Percentiles rank a stretch among this genome's conserved stretches.
These are phyloP conservation scores for Saturnispora saitoi DNA, from an alignment of 805 yeast genomes.

Conservation along the genomic window DNA sequence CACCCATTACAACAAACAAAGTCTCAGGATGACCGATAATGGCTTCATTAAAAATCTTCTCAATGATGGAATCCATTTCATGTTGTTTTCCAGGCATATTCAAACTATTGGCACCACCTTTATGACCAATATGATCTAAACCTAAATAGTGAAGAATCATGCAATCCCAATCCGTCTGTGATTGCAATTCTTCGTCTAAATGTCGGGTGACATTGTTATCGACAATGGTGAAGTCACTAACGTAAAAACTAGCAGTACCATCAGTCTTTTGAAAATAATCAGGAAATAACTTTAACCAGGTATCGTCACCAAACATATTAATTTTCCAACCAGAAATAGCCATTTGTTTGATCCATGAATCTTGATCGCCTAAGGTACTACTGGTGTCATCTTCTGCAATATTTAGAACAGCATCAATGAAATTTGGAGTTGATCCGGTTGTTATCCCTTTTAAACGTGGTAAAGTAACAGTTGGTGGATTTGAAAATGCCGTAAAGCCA, in stretches of 20 bases:
- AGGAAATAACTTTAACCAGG: slow-evolving; percentile 92
- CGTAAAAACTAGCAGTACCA: slow-evolving; percentile 91
- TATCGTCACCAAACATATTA: slow-evolving; percentile 94
- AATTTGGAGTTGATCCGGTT: slow-evolving; percentile 91
- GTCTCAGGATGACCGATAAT: slow-evolving; percentile 35
- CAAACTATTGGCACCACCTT: slow-evolving; percentile 79
- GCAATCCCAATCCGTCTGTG: slow-evolving; percentile 61
- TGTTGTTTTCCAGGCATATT: slow-evolving; percentile 74
- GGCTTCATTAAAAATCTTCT: slow-evolving; percentile 35
- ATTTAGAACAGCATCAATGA: slow-evolving; percentile 87
- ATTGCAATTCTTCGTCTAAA: slow-evolving; percentile 47
- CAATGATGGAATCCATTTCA: slow-evolving; percentile 75
- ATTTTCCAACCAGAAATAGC: slow-evolving; percentile 33
- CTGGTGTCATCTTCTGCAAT: slow-evolving; percentile 83
- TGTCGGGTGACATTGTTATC: slow-evolving; percentile 91
- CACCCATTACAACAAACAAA: slow-evolving; percentile 73
- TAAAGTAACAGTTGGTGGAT: slow-evolving; percentile 94
- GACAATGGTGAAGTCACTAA: slow-evolving; percentile 89
- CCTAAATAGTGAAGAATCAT: slow-evolving; percentile 87
- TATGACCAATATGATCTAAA: slow-evolving; percentile 95
- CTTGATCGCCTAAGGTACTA: slow-evolving; percentile 61
- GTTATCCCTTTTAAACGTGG: slow-evolving; percentile 91
- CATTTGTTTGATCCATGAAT: slow-evolving; percentile 81
- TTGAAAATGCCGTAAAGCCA: slow-evolving; percentile 85
- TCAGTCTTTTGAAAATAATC: slow-evolving; percentile 54